Evolutionary conservation across 2,329 filamentous ascomycete species (phyloP), one percentile per base, ranked within the genome.

Genomic region (Penicillium sp.): DNA sequence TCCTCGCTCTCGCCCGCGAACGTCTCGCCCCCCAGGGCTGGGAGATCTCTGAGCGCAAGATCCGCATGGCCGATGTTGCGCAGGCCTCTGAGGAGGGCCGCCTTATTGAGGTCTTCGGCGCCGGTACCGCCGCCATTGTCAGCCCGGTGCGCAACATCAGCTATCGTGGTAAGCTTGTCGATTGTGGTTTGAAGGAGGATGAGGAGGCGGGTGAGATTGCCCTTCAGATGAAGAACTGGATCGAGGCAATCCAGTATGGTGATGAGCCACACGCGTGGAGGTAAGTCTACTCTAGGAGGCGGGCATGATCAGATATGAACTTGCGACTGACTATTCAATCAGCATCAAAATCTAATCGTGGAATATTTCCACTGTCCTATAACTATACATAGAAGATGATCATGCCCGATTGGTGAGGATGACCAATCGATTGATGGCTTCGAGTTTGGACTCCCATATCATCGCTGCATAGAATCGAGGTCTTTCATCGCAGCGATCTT

Each of bases 261-360:
- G 90, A 96, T 56, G 86, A 91, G 71, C 81, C 88, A 67, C 89
- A 96, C 68, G 79, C 84, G 57, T 98, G 93, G 93, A 96, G 90
- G 77, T 84, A 83, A 68, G 73, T 65, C 37, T 7, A 37, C 43
- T 11, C 11, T 13, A 8, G 13, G 39, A 7, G 18, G 18, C 11
- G 29, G 9, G 5, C 36, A 39, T 24, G 9, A 32, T 9, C 29
- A 32, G 18, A 12, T 1, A 32, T 25, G 29, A 26, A 9, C 1
- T 24, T 24, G 11, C 25, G 49, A 48, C 53, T 55, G 40, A 58
- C 46, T 3, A 27, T 39, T 46, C 39, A 2, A 7, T 24, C 42
- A 65, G 62, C 49, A 53, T 56, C 44, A 49, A 58, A 32, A 49
- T 66, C 32, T 65, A 61, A 54, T 50, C 45, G 8, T 34, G 27